Evolutionary conservation across 2,329 filamentous ascomycete genomes (phyloP), one percentile per base, ranked within the genome.

Genomic region (Alternaria sp.): DNA sequence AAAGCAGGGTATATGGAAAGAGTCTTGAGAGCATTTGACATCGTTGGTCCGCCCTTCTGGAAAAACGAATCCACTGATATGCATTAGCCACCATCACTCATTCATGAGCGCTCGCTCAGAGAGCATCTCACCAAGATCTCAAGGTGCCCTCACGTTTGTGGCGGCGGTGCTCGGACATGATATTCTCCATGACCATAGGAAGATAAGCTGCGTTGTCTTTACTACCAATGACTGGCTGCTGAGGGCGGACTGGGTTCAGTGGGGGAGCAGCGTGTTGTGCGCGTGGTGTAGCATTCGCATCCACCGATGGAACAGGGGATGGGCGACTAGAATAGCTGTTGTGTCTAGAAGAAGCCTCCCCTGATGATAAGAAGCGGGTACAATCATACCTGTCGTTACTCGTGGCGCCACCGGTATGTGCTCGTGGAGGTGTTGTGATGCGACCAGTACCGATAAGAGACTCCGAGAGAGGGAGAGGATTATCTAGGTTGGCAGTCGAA

Each of bases 121-220:
- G 25, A n/a, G 3, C 7, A 10, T 45, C 21, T 54, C 49, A 64
- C 62, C 62, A 64, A 15, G 17, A 43, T 21, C 53, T 55, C 4
- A 30, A 23, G 9, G 40, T 44, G 40, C 23, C 40, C 7, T 43
- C 21, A 15, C n/a, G 26, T 43, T 54, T 46, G 11, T 30, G 17
- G 19, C 49, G 40, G 12, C 49, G 17, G 51, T 47, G 50, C 6
- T 25, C 28, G 3, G 26, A 53, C 15, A 56, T 12, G 7, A 66
- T 50, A 13, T 28, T 49, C 52, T 65, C 63, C 7, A 65, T 59
- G 13, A 61, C 45, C 46, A 59, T 62, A 6, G 59, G 63, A 12
- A 66, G 28, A 32, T 57, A 66, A 15, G 17, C 32, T 3, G 59
- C 59, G 26, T 66, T 66, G 7, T 55, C 23, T 17, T 15, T 28